Conservation (phyloP, 306 rosid species). For the Cucurbita moschata region DNA sequence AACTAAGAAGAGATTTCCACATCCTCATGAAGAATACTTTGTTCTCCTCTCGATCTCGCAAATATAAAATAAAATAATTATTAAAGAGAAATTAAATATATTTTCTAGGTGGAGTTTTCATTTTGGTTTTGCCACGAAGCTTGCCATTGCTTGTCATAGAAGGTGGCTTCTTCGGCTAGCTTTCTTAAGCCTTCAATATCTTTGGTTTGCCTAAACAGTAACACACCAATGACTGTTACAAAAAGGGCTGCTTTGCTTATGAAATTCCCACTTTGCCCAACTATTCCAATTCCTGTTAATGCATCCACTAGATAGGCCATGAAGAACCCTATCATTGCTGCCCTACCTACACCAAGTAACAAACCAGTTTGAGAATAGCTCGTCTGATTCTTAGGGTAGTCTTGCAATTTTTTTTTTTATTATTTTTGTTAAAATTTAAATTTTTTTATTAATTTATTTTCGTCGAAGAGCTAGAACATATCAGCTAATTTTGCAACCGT, state of each 20-base stretch:
- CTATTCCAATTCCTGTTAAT: constrained; percentile 22
- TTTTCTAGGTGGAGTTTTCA: neutral
- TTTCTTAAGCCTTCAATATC: constrained; percentile 18
- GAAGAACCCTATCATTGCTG: constrained; percentile 38
- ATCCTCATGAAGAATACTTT: no score
- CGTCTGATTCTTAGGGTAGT: no score
- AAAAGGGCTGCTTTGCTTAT: constrained; percentile 26
- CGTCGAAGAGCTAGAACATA: no score
- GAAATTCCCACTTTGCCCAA: constrained; percentile 29
- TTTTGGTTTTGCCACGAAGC: constrained; percentile 26
- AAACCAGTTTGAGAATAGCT: no score
- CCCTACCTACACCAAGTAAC: constrained; percentile 14
- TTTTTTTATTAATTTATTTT: no score
- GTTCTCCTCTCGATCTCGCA: no score
- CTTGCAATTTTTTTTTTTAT: no score
- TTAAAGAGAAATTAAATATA: no score
- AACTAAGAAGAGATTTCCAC: no score
- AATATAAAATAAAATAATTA: no score
- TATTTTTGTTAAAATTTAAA: no score
- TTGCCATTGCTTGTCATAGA: constrained; percentile 32
- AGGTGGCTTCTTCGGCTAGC: constrained; percentile 25
- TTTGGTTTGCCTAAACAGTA: constrained; percentile 12
- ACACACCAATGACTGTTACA: constrained; percentile 15
- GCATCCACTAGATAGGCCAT: constrained; percentile 25
- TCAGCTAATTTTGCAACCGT: no score